Evolutionary conservation across 139 green algal genomes (phyloP), one percentile per base, ranked within the genome.

Genomic region (Yamagishiella unicocca): DNA sequence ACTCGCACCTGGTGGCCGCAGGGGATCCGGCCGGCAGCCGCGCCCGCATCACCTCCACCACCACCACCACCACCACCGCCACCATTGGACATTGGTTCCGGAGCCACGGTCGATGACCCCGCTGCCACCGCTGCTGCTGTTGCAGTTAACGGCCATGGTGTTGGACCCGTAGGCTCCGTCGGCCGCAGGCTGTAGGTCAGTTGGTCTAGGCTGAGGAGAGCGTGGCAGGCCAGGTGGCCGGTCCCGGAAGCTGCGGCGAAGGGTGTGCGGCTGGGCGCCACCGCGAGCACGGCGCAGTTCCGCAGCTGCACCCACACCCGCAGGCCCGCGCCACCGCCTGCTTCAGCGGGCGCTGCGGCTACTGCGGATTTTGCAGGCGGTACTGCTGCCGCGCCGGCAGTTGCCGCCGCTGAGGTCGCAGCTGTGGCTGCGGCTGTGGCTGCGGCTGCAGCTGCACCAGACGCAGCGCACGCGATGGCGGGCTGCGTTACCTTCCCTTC

Each of bases 241-340:
- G 64, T 10, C 22, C 80, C 83, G 17, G 53, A 74, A 22, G 83
- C 83, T 0, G 70, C 40, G 2, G 83, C 83, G n/a, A 82, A 82
- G n/a, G 68, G 83, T 27, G 68, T 88, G 37, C 71, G 83, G 53
- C 53, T 75, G 83, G 50, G 50, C 7, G 70, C 58, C 33, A 81
- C 42, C 7, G 83, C 68, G 40, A 82, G 55, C 0, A 71, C 21
- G 42, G 40, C 67, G 50, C 67, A 86, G 50, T 46, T 71, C 9
- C 54, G 53, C 6, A 81, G 37, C 70, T 50, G 54, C 38, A 72
- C 31, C 17, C 4, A 14, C 37, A 78, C 21, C 25, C 17, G 50
- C 50, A 58, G 50, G 50, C 14, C 50, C 14, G 50, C 50, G 50
- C 14, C 50, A 17, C 17, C 50, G 50, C 50, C 17, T 12, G 50